A percentile compares a stretch with the other conserved stretches of the same genome.
These are phyloP conservation scores for Obba rivulosa DNA, from an alignment of 768 basidiomycete genomes.

Conservation along the genomic window DNA sequence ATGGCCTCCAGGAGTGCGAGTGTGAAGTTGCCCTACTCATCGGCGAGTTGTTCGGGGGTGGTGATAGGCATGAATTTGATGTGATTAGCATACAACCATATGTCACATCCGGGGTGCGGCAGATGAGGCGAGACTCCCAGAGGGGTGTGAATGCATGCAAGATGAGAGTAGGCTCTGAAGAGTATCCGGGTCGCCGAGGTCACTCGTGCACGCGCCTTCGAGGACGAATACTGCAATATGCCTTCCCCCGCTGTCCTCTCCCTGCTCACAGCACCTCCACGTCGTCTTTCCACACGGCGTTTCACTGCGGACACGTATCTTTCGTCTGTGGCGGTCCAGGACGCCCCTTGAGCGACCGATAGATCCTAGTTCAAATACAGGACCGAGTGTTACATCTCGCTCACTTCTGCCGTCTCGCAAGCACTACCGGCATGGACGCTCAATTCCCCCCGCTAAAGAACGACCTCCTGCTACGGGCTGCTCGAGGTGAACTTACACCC, in stretches of 20 bases:
- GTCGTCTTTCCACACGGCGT: slow-evolving; percentile 3
- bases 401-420: background rate
- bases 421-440: slow-evolving; percentile 26
- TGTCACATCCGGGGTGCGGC: background rate
- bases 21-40: slow-evolving; percentile 43
- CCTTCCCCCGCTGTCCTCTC: slow-evolving; percentile 9
- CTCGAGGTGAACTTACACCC: slow-evolving; percentile 49
- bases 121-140: slow-evolving; percentile 3
- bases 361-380: background rate
- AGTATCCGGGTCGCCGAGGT: background rate
- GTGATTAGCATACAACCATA: background rate
- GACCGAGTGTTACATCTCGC: background rate
- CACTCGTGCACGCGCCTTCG: no score
- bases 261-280: background rate
- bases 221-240: slow-evolving; percentile 1
- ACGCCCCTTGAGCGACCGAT: no score
- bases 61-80: slow-evolving; percentile 38
- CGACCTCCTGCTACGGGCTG: slow-evolving; percentile 85
- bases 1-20: background rate
- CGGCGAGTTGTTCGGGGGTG: slow-evolving; percentile 57
- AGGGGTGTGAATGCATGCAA: background rate
- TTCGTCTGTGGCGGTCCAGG: background rate
- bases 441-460: slow-evolving; percentile 76
- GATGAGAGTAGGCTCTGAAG: background rate
- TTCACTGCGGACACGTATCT: slow-evolving; percentile 3